These are phyloP conservation scores for Chloranthus sessilifolius DNA, from an alignment of 164 flowering plant genomes.

Conservation along the genomic window DNA sequence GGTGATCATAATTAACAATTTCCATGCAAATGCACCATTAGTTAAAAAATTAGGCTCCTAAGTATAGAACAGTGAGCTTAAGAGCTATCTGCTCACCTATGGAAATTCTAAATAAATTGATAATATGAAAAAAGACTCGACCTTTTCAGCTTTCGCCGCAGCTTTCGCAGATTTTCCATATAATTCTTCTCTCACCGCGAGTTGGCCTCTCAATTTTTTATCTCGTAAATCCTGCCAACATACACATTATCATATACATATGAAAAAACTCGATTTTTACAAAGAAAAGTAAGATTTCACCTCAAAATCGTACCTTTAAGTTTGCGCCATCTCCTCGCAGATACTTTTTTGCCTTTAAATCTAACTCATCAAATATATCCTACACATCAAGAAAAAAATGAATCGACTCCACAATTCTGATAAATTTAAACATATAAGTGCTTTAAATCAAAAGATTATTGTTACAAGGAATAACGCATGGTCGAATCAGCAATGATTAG, in stretches of 20 bases:
- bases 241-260: neutral
- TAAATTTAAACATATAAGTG: no score
- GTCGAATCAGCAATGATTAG: no score
- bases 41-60: no score
- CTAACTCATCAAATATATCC: conserved; percentile 47
- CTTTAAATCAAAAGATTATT: no score
- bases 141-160: conserved; percentile 92
- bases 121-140: conserved; percentile 20
- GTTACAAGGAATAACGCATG: no score
- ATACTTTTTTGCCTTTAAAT: conserved; percentile 55
- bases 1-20: no score
- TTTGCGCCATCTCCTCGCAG: conserved; percentile 75
- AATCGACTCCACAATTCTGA: no score
- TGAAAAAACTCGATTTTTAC: neutral
- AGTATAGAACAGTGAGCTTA: no score
- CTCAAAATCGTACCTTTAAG: conserved; percentile 49
- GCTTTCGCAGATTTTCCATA: conserved; percentile 73
- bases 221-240: conserved; percentile 56
- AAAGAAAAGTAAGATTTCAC: neutral
- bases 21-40: no score
- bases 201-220: conserved; percentile 78
- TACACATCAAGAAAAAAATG: no score
- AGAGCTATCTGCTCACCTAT: no score
- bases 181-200: conserved; percentile 62
- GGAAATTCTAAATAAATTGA: no score